Evolutionary conservation across 805 yeast genomes (phyloP), one percentile per base, ranked within the genome.

Genomic region (Geotrichum ghanense): DNA sequence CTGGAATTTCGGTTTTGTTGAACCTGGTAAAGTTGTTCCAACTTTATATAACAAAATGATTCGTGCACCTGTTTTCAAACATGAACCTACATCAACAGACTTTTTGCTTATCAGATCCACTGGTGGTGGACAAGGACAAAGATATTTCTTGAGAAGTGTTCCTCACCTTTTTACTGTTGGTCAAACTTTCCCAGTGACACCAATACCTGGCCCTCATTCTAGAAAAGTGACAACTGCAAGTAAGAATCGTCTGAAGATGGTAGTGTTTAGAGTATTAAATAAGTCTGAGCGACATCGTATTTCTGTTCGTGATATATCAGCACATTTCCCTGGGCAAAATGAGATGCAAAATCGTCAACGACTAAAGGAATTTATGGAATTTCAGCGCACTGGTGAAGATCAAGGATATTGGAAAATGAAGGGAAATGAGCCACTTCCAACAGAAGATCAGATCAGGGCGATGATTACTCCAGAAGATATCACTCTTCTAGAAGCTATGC

Each of bases 1-100:
- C 61, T 92, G 98, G 97, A 92, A 89, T 62, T 92, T 88, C 68
- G 98, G 98, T 1, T 85, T 83, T 66, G 97, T 92, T 5, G 95
- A 87, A 42, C 85, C 88, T 2, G 98, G 98, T 2, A 86, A 83
- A 55, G 78, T 87, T 47, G 96, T 89, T 2, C 97, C 97, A 1
- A 85, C 98, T 0, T 67, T 90, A 42, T 92, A 92, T 67, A 92
- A 90, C 61, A 83, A 87, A 56, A 81, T 92, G 83, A 63, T 83
- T 3, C 69, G 98, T 51, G 97, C 98, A 0, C 98, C 98, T 0
- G 75, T 90, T 2, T 90, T 86, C 68, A 80, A 81, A 58, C 98
- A 92, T 59, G 95, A 87, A 40, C 72, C 80, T 0, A 71, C 73
- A 21, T 63, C 71, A 21, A 87, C 96, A 0, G 98, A 92, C 57